Evolutionary conservation across 2,329 filamentous ascomycete species (phyloP), one percentile per base, ranked within the genome.

Genomic region (Arthroderma uncinatum): DNA sequence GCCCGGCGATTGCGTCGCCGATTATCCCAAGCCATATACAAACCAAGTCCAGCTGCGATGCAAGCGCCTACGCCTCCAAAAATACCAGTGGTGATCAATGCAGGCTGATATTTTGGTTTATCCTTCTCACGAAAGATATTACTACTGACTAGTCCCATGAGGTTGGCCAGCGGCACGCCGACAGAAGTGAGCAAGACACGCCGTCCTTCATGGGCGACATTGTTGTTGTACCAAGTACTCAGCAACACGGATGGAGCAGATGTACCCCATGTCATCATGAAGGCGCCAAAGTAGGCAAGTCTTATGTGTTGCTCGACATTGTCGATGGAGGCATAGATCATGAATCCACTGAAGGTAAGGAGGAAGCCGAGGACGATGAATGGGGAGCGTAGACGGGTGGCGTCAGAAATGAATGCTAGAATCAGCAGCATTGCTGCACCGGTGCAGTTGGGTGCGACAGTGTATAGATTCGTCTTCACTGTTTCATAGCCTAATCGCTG

Each of bases 181-280:
- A 90, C 79, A 28, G 82, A 84, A 0, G 86, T 90, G 12, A 89
- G 74, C 0, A 84, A 77, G 4, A 89, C 78, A 50, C 87, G 83
- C 37, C 83, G 81, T 58, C 84, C 84, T 70, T 91, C 87, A 64
- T 91, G 80, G 0, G 86, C 86, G 57, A 89, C 80, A 67, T 92
- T 92, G 75, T 91, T 91, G 73, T 88, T 91, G 72, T 89, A 90
- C 84, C 83, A 85, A 57, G 82, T 76, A 62, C 82, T 73, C 4
- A 87, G 74, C 10, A 91, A 75, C 7, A 90, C 86, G 0, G 82
- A 86, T 0, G 87, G 86, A 0, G 86, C 86, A 0, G 82, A 84
- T 0, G 85, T 89, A 14, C 87, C 87, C 83, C 85, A 89, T 9
- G 83, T 86, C 85, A 90, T 89, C 84, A 90, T 86, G 69, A 90